phyloP scores from a whole-genome alignment of 129 eudicot species.

The Helianthus tuberosus region DNA sequence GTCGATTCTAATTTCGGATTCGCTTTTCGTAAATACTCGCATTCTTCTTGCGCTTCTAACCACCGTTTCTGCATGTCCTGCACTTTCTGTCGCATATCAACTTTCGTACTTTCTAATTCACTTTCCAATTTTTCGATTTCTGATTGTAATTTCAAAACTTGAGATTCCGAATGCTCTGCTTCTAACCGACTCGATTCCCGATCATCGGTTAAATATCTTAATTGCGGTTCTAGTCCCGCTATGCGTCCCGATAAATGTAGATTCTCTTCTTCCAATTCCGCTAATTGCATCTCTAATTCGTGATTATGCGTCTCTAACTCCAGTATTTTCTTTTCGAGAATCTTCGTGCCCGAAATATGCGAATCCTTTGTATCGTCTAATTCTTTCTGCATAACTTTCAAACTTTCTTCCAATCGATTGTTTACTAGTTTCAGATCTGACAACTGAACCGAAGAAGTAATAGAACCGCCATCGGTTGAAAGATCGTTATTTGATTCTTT shows the following conservation, averaged over 20 bases:
- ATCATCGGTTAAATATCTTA: constrained; percentile 61
- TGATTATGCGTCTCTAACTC: constrained; percentile 52
- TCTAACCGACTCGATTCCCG: constrained; percentile 56
- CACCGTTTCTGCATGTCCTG: constrained; percentile 60
- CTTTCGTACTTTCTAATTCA: constrained; percentile 49
- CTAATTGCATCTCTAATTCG: constrained; percentile 50
- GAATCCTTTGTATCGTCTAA: constrained; percentile 33
- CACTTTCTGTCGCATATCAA: constrained; percentile 52
- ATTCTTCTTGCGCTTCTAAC: constrained; percentile 72
- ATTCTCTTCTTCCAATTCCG: constrained; percentile 62
- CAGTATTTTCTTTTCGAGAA: constrained; percentile 42
- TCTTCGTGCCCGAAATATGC: constrained; percentile 36
- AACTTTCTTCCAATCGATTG: constrained; percentile 40
- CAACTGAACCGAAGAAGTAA: constrained; percentile 40
- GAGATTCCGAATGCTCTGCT: constrained; percentile 55
- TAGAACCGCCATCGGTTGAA: constrained; percentile 24
- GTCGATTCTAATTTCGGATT: constrained; percentile 57
- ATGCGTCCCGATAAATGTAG: constrained; percentile 57
- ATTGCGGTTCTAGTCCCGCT: constrained; percentile 71
- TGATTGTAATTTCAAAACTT: constrained; percentile 32
- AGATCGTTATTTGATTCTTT: constrained; percentile 43
- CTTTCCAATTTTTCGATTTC: constrained; percentile 52
- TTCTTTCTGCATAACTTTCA: constrained; percentile 45
- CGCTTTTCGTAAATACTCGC: constrained; percentile 54
- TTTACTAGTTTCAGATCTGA: constrained; percentile 44